Base-by-base conservation (phyloP, 1,284 basidiomycete species). In the Phellopilus nigrolimitatus region DNA sequence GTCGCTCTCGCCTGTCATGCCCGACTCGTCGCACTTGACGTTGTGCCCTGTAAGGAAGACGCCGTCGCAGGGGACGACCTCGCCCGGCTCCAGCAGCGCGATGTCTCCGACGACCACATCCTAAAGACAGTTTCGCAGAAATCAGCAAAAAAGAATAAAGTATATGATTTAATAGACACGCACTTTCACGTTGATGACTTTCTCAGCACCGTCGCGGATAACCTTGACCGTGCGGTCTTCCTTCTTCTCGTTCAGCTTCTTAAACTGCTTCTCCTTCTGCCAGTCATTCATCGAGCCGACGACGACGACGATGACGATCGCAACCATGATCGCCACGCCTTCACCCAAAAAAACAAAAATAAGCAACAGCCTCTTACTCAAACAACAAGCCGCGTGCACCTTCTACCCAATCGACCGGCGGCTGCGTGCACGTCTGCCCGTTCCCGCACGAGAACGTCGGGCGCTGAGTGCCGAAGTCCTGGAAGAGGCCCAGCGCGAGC, bases 231-330 rank as follows among this genome's bases (percentile, higher is more conserved):
- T 82, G 42, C 95, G 89, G 61, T 97, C 92, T 53, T 98, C 97
- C 70, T 97, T 97, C 71, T 97, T 91, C 59, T 91, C 91, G 64
- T 97, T 97, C 48, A 99, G 79, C 33, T 75, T 75, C 62, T 89
- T 85, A 73, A 99, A 98, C 70, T 99, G 95, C 5, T 84, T 66
- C 99, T 95, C 71, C n/a, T 99, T 98, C 68, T 98, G 94, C 84
- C 90, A 99, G 65, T 95, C 93, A 63, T 93, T 95, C 33, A 95
- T 56, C 21, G 90, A 91, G 33, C 91, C 92, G 46, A 95, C 90
- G 37, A 91, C 68, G 56, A 95, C 85, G 57, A 97, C 91, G 56
- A 93, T 91, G 45, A 80, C 57, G 47, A 92, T 83, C 4, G 97
- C 97, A 50, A 94, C 79, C 60, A 97, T 82, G 64, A 99, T 99